Evolutionary conservation across 2,329 filamentous ascomycete species (phyloP).

Genomic region (Stylonectria norvegica): DNA sequence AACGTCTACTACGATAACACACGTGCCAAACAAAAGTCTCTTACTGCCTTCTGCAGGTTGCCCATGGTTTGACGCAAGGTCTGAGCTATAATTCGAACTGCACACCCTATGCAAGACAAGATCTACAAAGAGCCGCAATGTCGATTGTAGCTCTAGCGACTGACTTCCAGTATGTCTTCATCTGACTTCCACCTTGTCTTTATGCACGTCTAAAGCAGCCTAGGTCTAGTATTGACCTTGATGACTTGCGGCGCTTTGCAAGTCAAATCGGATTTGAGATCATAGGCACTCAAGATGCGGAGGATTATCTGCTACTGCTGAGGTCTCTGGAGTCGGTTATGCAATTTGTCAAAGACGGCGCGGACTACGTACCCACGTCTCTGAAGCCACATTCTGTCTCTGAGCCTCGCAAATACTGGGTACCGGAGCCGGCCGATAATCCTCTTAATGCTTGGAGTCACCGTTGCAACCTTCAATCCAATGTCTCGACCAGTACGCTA

Average conservation of each 20-base stretch:
- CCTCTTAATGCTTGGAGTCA: constrained; percentile 35
- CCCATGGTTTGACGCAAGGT: no score
- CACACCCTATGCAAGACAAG: no score
- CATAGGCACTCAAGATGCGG: constrained; percentile 19
- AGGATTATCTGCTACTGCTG: constrained; percentile 28
- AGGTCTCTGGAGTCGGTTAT: constrained; percentile 27
- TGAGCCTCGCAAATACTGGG: constrained; percentile 18
- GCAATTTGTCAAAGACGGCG: constrained; percentile 18
- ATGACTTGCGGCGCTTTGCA: constrained; percentile 18
- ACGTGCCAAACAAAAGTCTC: no score
- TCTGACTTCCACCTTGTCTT: no score
- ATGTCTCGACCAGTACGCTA: constrained; percentile 1
- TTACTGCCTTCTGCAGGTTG: no score
- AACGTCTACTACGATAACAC: no score
- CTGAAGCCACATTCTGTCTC: constrained; percentile 16
- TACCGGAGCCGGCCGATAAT: constrained; percentile 23
- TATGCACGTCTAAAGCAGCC: no score
- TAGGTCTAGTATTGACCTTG: constrained; percentile 8
- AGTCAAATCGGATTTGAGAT: constrained; percentile 14
- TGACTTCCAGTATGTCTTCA: no score
- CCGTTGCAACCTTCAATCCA: constrained; percentile 24
- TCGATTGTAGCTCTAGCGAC: no score
- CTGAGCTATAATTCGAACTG: no score
- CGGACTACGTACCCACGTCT: constrained; percentile 26
- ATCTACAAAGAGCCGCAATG: no score